These are phyloP conservation scores for Physcia stellaris DNA, from an alignment of 495 filamentous ascomycete genomes.

Conservation along the genomic window DNA sequence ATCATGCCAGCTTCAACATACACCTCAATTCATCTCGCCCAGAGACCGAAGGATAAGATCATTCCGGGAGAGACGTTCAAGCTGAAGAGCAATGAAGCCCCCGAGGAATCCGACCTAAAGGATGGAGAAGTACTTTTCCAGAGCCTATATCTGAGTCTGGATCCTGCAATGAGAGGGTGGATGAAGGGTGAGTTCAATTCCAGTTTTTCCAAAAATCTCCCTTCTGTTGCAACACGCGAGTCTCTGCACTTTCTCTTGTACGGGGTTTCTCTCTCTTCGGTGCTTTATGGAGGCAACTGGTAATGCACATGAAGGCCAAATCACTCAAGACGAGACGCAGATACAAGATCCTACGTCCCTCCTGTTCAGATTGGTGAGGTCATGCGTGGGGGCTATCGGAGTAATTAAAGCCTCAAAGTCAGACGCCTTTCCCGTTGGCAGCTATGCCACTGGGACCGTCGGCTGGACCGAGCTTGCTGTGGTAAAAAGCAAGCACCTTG, in stretches of 20 bases:
- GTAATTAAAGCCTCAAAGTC: constrained; percentile 29
- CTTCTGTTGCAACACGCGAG: too few species aligned
- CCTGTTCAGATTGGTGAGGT: constrained; percentile 43
- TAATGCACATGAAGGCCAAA: too few species aligned
- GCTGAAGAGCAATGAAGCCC: neutral
- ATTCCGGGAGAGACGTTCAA: constrained; percentile 5
- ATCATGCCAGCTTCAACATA: constrained; percentile 1
- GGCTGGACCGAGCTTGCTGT: constrained; percentile 40
- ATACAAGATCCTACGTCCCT: constrained; percentile 39
- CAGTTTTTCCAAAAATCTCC: too few species aligned
- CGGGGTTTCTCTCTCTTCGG: too few species aligned
- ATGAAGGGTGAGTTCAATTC: too few species aligned
- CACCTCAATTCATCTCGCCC: constrained; percentile 3
- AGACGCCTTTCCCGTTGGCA: constrained; percentile 20
- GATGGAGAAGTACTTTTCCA: constrained; percentile 49
- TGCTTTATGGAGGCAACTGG: too few species aligned
- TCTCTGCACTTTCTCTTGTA: too few species aligned
- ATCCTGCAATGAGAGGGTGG: constrained; percentile 60
- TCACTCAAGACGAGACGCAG: constrained; percentile 23
- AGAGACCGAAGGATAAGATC: constrained; percentile 4
- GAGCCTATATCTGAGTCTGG: constrained; percentile 47
- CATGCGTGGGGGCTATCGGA: constrained; percentile 40
- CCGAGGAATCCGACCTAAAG: constrained; percentile 11
- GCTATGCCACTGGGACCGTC: constrained; percentile 24
- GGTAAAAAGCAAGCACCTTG: constrained; percentile 20